Base-by-base conservation (phyloP, 2,329 filamentous ascomycete genomes). In the Ascochyta koolunga region DNA sequence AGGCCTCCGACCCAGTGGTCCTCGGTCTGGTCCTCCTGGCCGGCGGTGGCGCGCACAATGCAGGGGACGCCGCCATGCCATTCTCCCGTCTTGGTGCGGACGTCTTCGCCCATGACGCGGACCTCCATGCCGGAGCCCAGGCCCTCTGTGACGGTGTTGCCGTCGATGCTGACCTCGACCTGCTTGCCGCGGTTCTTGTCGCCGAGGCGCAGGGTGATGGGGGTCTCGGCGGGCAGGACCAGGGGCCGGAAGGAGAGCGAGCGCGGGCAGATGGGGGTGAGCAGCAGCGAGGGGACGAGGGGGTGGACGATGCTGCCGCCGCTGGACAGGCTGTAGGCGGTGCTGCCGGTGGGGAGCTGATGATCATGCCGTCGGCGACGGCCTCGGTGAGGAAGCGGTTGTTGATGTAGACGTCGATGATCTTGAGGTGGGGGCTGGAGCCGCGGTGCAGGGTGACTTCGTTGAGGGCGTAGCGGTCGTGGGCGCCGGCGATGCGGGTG, bases 1-100 rank as follows among this genome's bases (percentile, higher is more conserved):
- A 99, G 76, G 0, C 95, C 93, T 1, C 93, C 93, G 2, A 99
- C 93, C 95, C 95, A 99, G 16, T 93, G 91, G 74, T 98, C 93
- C 67, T 97, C 91, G 21, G 81, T 80, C 64, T 82, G 79, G 64
- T 68, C 68, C 16, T 71, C 72, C 29, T 56, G 54, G 1, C 73
- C 69, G 10, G 56, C 62, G 0, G 75, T 74, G 40, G 82, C 83
- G 39, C 92, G 82, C 68, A 97, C 95, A 27, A 98, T 90, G 71
- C 92, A 96, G 2, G 95, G 95, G 13, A 98, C 93, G 10, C 93
- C 93, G 22, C 93, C 91, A 27, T 83, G 80, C 89, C 83, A 85
- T 39, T 81, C 79, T 24, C 80, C 80, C 3, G 55, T 61, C 32
- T 69, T 58, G 15, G 61, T 62, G 24, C 63, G 59, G 41, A 96